Conservation (phyloP, 306 rosid species). For the Crataegus laevigata region DNA sequence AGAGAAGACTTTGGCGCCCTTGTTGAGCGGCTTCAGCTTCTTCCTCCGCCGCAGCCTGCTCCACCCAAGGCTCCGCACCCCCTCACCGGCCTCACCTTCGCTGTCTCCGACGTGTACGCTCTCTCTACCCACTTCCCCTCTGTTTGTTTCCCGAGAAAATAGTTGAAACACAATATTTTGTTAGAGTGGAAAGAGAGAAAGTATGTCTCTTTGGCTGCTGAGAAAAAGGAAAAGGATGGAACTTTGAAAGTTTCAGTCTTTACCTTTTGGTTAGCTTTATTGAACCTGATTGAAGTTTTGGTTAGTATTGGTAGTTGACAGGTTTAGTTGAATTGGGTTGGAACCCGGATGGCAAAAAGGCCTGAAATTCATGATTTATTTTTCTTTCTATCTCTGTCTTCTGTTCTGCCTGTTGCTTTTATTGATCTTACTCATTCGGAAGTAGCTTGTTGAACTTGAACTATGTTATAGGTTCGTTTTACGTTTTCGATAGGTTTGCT, state of each 20-base stretch:
- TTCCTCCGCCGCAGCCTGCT: constrained; percentile 93
- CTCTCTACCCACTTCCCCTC: background rate
- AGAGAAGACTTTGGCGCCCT: constrained; percentile 88
- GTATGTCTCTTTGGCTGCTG: background rate
- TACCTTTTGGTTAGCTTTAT: background rate
- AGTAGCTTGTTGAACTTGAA: background rate
- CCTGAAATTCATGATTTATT: background rate
- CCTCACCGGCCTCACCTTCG: constrained; percentile 74
- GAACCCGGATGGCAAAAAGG: background rate
- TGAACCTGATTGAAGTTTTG: background rate
- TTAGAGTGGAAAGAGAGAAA: background rate
- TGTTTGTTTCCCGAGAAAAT: background rate
- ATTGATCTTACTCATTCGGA: background rate
- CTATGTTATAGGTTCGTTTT: background rate
- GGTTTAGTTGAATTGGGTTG: background rate
- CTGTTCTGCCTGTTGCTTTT: background rate
- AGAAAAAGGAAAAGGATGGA: background rate
- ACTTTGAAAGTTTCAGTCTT: background rate
- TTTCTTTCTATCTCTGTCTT: background rate
- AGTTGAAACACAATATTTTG: background rate
- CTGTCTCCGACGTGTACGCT: constrained; percentile 76
- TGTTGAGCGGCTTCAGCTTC: constrained; percentile 48
- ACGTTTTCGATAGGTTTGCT: background rate
- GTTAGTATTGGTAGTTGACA: background rate
- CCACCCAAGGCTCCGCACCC: constrained; percentile 99